These are phyloP conservation scores for Mycena chlorophos DNA, from an alignment of 768 basidiomycete genomes.

Conservation along the genomic window DNA sequence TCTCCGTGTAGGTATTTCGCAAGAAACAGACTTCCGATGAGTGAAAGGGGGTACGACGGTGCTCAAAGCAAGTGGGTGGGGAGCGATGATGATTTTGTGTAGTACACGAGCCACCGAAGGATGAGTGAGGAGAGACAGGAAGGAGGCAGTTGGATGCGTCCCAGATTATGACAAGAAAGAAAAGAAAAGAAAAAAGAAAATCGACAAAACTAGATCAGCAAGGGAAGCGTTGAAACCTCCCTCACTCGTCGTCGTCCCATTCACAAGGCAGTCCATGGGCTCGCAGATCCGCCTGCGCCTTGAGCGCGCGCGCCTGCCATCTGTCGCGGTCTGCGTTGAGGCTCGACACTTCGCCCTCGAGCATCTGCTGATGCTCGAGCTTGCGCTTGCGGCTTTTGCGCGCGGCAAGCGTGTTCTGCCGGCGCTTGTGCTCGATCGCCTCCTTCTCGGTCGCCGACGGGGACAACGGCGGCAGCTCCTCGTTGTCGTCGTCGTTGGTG, in stretches of 20 bases:
- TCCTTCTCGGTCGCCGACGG: conserved; percentile 44
- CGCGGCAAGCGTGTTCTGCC: conserved; percentile 70
- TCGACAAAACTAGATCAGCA: too few relatives aligned
- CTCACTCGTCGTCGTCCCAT: conserved; percentile 17
- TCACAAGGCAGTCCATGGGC: conserved; percentile 6
- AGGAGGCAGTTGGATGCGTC: too few relatives aligned
- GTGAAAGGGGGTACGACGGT: too few relatives aligned
- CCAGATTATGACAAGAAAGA: too few relatives aligned
- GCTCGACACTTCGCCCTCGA: conserved; percentile 45
- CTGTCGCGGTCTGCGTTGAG: conserved; percentile 1
- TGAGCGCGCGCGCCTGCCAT: conserved; percentile 15
- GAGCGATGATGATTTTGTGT: too few relatives aligned
- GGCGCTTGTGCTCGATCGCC: conserved; percentile 64
- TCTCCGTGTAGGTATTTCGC: too few relatives aligned
- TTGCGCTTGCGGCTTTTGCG: conserved; percentile 66
- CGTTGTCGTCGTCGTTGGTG: conserved; percentile 35
- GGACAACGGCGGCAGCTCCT: conserved; percentile 19
- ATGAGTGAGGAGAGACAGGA: too few relatives aligned
- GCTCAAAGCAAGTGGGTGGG: too few relatives aligned
- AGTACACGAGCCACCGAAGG: too few relatives aligned
- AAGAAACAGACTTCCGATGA: too few relatives aligned
- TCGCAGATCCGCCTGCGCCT: conserved; percentile 7
- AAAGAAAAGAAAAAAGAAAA: too few relatives aligned
- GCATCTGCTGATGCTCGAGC: conserved; percentile 56
- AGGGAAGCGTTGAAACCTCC: conserved; percentile 1